Evolutionary conservation across 331 rosid species (phyloP), one percentile per base, ranked within the genome.

Genomic region (Malus hybrid): DNA sequence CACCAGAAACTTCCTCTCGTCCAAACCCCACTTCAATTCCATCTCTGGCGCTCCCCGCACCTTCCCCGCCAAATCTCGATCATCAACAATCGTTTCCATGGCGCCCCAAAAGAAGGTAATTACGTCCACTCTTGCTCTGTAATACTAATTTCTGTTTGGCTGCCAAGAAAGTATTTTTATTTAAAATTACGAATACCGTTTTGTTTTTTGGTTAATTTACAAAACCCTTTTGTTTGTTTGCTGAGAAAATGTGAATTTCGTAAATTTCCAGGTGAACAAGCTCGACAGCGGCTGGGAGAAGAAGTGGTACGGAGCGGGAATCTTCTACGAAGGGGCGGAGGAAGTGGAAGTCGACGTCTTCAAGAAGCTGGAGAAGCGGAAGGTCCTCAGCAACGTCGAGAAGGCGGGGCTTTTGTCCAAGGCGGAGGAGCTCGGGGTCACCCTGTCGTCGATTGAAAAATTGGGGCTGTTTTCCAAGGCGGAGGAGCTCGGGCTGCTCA

Each of bases 271-370:
- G 97, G 98, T 93, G 88, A 90, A 93, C 91, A 91, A 88, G 85
- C 87, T 84, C 86, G 85, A 93, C 64, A 71, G 79, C 0, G 77
- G 72, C 28, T 93, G 98, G 98, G 72, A 91, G 87, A 93, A 93
- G 56, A 74, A 93, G 57, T 93, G 98, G 97, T 93, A 83, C 83
- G 98, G 98, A 4, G 82, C 93, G 1, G 97, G 98, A 24, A 88
- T 93, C 19, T 93, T 93, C 91, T 93, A 84, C 85, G 98, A 91
- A 68, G 96, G 96, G 7, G 79, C 89, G 79, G 97, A 93, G 69
- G 86, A 81, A 7, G 93, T 93, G 24, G 91, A 93, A 9, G 96
- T 93, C 20, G 98, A 93, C 80, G 97, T 93, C 76, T 93, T 93
- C 91, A 93, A 91, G 91, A 86, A 88, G 74, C 83, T 93, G 5